Evolutionary conservation across 2,329 filamentous ascomycete species (phyloP), one percentile per base, ranked within the genome.

Genomic region (Leptographium galeiforme): DNA sequence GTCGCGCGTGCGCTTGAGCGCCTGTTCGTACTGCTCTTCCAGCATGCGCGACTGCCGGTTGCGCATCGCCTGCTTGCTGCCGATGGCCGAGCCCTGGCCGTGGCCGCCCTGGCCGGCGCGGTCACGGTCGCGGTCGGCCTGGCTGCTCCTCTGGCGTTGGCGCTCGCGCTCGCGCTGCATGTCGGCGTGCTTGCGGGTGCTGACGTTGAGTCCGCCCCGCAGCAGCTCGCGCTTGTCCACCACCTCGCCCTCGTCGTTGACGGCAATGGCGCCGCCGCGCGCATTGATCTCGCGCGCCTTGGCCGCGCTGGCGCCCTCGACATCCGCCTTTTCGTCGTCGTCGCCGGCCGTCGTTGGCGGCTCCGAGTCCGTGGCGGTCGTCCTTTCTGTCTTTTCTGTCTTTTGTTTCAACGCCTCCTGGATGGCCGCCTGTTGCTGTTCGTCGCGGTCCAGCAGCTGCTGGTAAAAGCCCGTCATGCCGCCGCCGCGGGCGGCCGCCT

Each of bases 151-250:
- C 18, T 51, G 44, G 1, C 53, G 46, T 14, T 50, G 25, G 16
- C 47, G 46, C 14, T 51, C 32, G 6, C 48, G 36, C 18, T 47
- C 50, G 16, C 54, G 48, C 43, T 57, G 56, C 10, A 66, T 64
- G 53, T 75, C 69, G 11, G 64, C 62, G 64, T 81, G 81, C 60
- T 82, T 82, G 64, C 79, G 84, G 0, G 76, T 71, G 50, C 76
- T 76, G 18, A 93, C 69, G 61, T 94, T 94, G 51, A 94, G 73
- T 32, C 87, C 87, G 8, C 86, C 84, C 48, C 72, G 76, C 8
- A 94, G 76, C 10, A 93, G 72, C 64, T 93, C 83, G n/a, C 87
- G 76, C 71, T 89, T 91, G 64, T 94, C 87, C 32, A 88, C 84
- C 2, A 93, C 82, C 63, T 90, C 81, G 0, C 87, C 87, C 41